Conservation (phyloP, 1,139 yeast genomes). For the Candida freyschussii region DNA sequence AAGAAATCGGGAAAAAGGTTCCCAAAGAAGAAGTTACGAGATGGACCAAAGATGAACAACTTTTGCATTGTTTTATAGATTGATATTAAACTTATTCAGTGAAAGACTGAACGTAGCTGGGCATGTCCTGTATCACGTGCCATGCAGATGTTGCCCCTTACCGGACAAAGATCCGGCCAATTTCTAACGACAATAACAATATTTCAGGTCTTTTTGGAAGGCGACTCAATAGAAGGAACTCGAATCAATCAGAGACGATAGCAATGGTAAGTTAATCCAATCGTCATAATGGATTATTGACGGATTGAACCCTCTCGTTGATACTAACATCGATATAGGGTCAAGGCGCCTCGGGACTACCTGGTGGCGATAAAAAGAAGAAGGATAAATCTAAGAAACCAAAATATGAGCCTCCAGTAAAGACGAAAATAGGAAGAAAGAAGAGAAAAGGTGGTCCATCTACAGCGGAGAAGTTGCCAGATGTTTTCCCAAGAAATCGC, state of each 20-base stretch:
- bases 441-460: slow-evolving; percentile 92
- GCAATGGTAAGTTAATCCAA: too few species aligned
- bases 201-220: too few species aligned
- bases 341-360: slow-evolving; percentile 76
- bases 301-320: too few species aligned
- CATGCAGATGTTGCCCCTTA: too few species aligned
- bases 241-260: too few species aligned
- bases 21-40: slow-evolving; percentile 44
- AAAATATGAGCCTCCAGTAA: slow-evolving; percentile 97
- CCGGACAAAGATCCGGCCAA: too few species aligned
- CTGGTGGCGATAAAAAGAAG: slow-evolving; percentile 67
- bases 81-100: too few species aligned
- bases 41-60: slow-evolving; percentile 58
- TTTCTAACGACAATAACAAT: too few species aligned
- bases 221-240: too few species aligned
- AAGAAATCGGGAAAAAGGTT: slow-evolving; percentile 17
- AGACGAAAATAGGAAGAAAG: slow-evolving; percentile 86
- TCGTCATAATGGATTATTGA: too few species aligned
- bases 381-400: slow-evolving; percentile 78
- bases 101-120: too few species aligned
- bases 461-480: slow-evolving; percentile 76
- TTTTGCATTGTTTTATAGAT: slow-evolving; percentile 41
- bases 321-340: slow-evolving; percentile 40
- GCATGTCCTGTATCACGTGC: too few species aligned
- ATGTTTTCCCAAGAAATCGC: slow-evolving; percentile 87